Evolutionary conservation across 2,329 filamentous ascomycete genomes (phyloP).

Genomic region (Curvularia sp.): DNA sequence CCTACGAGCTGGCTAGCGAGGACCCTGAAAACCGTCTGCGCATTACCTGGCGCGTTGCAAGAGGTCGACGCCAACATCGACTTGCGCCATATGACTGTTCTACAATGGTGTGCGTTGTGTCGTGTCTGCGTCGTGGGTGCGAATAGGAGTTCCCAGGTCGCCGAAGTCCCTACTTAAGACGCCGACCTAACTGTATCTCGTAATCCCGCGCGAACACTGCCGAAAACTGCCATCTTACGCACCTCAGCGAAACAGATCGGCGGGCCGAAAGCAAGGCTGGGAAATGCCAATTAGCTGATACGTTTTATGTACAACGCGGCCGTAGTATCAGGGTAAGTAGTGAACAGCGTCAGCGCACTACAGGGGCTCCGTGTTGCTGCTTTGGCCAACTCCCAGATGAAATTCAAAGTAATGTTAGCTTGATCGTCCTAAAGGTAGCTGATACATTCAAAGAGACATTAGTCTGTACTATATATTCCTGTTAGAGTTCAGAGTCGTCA

Average conservation of each 20-base stretch:
- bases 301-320: background rate
- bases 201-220: background rate
- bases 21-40: slow-evolving; percentile 23
- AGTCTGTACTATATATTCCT: background rate
- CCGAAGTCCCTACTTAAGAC: background rate
- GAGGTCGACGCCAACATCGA: background rate
- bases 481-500: background rate
- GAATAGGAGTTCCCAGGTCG: background rate
- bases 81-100: background rate
- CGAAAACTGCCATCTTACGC: background rate
- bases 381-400: background rate
- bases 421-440: background rate
- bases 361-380: background rate
- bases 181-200: background rate
- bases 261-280: background rate
- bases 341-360: background rate
- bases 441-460: background rate
- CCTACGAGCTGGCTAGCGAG: slow-evolving; percentile 21
- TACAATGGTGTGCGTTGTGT: background rate
- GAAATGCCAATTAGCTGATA: background rate
- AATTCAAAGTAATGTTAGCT: background rate
- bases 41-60: slow-evolving; percentile 1
- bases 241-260: background rate
- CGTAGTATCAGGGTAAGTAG: background rate
- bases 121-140: background rate